A percentile compares a stretch with the other conserved stretches of the same genome.
These are phyloP conservation scores for Glomus cerebriforme DNA, from an alignment of 192 early-diverging fungal genomes.

Conservation along the genomic window DNA sequence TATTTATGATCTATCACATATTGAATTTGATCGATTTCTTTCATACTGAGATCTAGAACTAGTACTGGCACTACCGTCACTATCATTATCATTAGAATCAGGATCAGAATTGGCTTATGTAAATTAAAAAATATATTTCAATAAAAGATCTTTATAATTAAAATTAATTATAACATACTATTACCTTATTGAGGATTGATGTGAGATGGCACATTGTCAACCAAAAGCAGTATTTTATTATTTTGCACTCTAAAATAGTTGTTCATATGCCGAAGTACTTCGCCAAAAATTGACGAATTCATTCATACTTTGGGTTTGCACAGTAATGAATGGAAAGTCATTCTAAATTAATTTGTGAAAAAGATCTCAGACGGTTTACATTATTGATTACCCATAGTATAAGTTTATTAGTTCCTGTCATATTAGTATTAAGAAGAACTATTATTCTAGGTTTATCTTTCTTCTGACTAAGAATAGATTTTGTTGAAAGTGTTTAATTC, in stretches of 20 bases:
- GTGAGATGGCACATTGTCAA: constrained; percentile 6
- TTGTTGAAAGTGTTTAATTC: too few species aligned
- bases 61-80: background rate
- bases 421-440: too few species aligned
- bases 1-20: background rate
- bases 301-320: constrained; percentile 10
- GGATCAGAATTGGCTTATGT: background rate
- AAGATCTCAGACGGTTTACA: too few species aligned
- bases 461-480: background rate
- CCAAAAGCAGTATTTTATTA: constrained; percentile 16
- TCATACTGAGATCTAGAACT: too few species aligned
- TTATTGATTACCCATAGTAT: too few species aligned
- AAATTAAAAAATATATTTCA: too few species aligned
- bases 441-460: constrained; percentile 18
- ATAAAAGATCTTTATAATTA: background rate
- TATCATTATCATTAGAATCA: background rate
- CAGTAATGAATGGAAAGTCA: background rate
- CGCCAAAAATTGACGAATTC: background rate
- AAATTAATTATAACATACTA: background rate
- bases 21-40: too few species aligned
- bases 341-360: constrained; percentile 1
- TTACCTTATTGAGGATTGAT: background rate
- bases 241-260: constrained; percentile 7
- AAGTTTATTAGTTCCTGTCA: too few species aligned
- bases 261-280: constrained; percentile 1